These are phyloP conservation scores for Neurospora sp. DNA, from an alignment of 2,329 filamentous ascomycete species.

Conservation along the genomic window DNA sequence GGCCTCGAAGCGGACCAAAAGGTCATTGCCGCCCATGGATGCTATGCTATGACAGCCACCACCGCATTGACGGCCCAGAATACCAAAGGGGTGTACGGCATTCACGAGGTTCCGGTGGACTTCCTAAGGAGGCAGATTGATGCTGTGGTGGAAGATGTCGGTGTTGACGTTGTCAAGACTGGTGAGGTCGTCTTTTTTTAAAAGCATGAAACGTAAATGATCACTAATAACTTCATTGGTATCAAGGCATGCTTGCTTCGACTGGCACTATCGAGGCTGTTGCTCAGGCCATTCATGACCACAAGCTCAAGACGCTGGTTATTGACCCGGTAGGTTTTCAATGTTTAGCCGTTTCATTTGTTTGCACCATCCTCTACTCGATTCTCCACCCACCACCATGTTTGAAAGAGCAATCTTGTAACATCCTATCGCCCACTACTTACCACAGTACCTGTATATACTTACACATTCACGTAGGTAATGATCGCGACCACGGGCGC, in stretches of 20 bases:
- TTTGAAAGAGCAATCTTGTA: background rate
- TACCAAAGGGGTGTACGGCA: constrained; percentile 71
- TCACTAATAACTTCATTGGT: background rate
- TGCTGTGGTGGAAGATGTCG: constrained; percentile 73
- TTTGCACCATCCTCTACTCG: background rate
- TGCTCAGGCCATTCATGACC: constrained; percentile 49
- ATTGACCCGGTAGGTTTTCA: constrained; percentile 60
- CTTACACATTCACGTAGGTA: constrained; percentile 47
- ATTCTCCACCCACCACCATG: background rate
- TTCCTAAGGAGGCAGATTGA: constrained; percentile 84
- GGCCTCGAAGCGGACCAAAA: constrained; percentile 95
- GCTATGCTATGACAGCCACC: constrained; percentile 93
- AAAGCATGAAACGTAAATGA: background rate
- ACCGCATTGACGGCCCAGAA: constrained; percentile 96
- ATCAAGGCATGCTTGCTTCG: constrained; percentile 70
- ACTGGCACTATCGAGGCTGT: constrained; percentile 60
- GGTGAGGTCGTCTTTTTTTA: constrained; percentile 40
- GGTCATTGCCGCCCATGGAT: constrained; percentile 81
- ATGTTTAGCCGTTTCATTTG: background rate
- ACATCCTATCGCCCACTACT: background rate
- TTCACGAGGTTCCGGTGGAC: constrained; percentile 66
- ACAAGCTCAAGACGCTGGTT: constrained; percentile 50
- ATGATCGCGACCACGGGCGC: constrained; percentile 84
- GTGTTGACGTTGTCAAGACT: constrained; percentile 83
- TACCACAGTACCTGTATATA: background rate